These are phyloP conservation scores for Melanomma pulvis-pyrius DNA, from an alignment of 495 filamentous ascomycete species.

Conservation along the genomic window DNA sequence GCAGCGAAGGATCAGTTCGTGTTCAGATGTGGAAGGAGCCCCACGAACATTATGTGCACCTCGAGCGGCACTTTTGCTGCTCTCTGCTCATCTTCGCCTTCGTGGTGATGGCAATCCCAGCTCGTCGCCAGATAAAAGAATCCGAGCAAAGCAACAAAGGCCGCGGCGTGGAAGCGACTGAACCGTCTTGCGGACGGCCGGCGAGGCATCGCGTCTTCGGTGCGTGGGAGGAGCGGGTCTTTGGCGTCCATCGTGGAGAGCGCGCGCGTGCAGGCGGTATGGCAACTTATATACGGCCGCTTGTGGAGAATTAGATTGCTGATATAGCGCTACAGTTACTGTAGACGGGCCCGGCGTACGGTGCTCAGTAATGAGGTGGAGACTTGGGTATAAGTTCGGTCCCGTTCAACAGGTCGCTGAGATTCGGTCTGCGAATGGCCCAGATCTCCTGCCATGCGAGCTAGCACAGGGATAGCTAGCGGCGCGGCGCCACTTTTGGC, in stretches of 20 bases:
- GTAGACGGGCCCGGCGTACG: background rate
- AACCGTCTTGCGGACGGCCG: conserved; percentile 15
- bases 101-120: conserved; percentile 32
- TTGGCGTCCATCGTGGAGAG: conserved; percentile 33
- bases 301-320: background rate
- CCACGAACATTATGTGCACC: conserved; percentile 41
- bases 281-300: conserved; percentile 5
- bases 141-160: conserved; percentile 25
- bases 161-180: conserved; percentile 28
- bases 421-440: background rate
- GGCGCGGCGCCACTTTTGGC: background rate
- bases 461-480: background rate
- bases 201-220: conserved; percentile 15
- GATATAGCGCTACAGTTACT: conserved; percentile 1
- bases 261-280: background rate
- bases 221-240: conserved; percentile 32
- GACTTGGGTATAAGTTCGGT: background rate
- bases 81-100: background rate
- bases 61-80: conserved; percentile 71
- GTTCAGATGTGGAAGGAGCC: conserved; percentile 2
- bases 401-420: background rate
- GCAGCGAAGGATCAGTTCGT: background rate
- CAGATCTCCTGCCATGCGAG: too few relatives aligned
- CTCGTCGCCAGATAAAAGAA: conserved; percentile 29
- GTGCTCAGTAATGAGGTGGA: background rate